Evolutionary conservation across 1,139 yeast genomes (phyloP), one percentile per base, ranked within the genome.

Genomic region (Kodamaea arcana): DNA sequence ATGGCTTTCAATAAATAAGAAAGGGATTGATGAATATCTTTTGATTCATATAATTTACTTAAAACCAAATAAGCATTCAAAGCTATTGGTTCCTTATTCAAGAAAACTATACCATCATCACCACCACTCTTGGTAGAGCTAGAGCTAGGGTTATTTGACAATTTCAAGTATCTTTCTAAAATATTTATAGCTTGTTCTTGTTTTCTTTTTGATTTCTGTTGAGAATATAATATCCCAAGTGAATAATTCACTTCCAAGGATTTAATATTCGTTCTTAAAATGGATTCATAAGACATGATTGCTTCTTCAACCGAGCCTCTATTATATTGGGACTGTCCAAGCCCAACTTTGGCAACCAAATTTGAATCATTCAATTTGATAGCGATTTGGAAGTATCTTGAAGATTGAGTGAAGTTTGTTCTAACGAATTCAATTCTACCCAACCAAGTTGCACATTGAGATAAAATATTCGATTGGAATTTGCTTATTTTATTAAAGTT

Each of bases 381-480:
- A n/a, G 94, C 76, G 46, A 76, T 87, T 51, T 82, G 81, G 58
- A 86, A 90, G 49, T 72, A 68, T 40, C 75, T 74, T 48, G 87
- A 84, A 0, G 97, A 83, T 42, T 75, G 75, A 10, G 78, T 74
- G 47, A 69, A 78, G 48, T 87, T 83, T 4, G 67, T 62, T 23
- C 69, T 58, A 15, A 69, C 69, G 49, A 82, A 88, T 36, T 76
- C 69, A 13, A 85, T 81, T 54, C 97, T 75, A 11, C 87, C 97
- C 45, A 81, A 69, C 96, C 97, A 88, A 45, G 84, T 83, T 21
- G 82, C 68, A 15, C 92, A 83, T 46, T 85, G 94, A n/a, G 94
- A 81, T 31, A 75, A 63, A 2, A 84, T 56, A 29, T 56, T 62
- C 3, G 60, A 45, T 31, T 63, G 59, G 42, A 50, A 65, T 23